These are phyloP conservation scores for Colletotrichum sp. DNA, from an alignment of 2,329 filamentous ascomycete genomes.

Conservation along the genomic window DNA sequence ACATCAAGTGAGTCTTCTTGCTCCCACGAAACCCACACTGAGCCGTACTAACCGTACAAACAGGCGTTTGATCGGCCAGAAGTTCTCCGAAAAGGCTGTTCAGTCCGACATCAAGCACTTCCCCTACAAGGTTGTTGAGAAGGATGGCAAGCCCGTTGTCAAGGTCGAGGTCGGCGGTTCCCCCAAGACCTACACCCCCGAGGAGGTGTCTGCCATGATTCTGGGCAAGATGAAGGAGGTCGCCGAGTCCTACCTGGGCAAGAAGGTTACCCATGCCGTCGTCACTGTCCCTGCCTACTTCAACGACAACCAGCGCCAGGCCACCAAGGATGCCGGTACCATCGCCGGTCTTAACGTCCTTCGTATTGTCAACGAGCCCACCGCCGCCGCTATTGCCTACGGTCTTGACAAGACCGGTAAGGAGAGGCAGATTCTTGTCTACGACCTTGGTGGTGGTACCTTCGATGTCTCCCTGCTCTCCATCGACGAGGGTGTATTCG, in stretches of 20 bases:
- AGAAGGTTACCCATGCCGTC: conserved; percentile 86
- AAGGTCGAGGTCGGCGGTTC: conserved; percentile 71
- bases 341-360: conserved; percentile 95
- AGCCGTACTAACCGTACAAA: no score
- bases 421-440: conserved; percentile 89
- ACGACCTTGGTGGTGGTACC: conserved; percentile 93
- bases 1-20: conserved; percentile 68
- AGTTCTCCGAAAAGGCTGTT: conserved; percentile 83
- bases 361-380: conserved; percentile 96
- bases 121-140: conserved; percentile 92
- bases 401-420: conserved; percentile 86
- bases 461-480: conserved; percentile 94
- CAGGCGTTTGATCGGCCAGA: conserved; percentile 85
- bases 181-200: conserved; percentile 77
- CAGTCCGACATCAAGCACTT: conserved; percentile 97
- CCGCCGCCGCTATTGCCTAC: conserved; percentile 93
- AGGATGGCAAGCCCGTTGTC: conserved; percentile 88
- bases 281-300: conserved; percentile 97
- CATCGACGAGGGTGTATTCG: conserved; percentile 91
- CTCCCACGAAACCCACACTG: no score
- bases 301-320: conserved; percentile 97
- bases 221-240: conserved; percentile 86
- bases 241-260: conserved; percentile 78
- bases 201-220: conserved; percentile 83
- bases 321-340: conserved; percentile 91